These are phyloP conservation scores for Citrus australasica DNA, from an alignment of 345 rosid species.

Conservation along the genomic window DNA sequence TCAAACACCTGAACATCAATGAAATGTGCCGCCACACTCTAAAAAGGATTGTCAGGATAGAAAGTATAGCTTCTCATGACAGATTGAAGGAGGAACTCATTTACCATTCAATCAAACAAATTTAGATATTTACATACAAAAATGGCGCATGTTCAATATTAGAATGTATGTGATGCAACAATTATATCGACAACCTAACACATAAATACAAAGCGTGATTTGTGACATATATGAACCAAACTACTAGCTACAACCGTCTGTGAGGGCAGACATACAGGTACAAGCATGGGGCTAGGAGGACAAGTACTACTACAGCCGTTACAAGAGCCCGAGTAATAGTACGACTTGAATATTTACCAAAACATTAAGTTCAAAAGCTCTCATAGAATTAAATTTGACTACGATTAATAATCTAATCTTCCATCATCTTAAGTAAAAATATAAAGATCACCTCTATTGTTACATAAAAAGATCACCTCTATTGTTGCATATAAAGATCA, in stretches of 20 bases:
- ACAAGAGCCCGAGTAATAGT: too few species aligned
- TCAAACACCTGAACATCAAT: neutral
- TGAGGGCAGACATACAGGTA: neutral
- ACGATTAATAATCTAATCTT: neutral
- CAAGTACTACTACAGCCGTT: too few species aligned
- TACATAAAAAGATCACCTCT: neutral
- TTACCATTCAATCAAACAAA: neutral
- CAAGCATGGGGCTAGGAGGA: neutral
- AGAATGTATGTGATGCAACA: neutral
- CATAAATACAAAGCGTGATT: neutral
- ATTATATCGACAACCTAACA: neutral
- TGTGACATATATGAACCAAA: neutral
- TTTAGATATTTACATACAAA: neutral
- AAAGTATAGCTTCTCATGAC: neutral
- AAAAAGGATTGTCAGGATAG: neutral
- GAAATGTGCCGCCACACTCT: neutral
- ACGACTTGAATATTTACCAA: too few species aligned
- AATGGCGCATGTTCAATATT: neutral
- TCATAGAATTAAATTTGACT: neutral
- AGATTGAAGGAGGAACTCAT: neutral
- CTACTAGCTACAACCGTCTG: neutral
- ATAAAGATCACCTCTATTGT: neutral
- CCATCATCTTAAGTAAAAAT: neutral
- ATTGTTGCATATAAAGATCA: neutral
- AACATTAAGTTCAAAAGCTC: neutral